Evolutionary conservation across 2,329 filamentous ascomycete species (phyloP).

Genomic region (Lachnellula arida): DNA sequence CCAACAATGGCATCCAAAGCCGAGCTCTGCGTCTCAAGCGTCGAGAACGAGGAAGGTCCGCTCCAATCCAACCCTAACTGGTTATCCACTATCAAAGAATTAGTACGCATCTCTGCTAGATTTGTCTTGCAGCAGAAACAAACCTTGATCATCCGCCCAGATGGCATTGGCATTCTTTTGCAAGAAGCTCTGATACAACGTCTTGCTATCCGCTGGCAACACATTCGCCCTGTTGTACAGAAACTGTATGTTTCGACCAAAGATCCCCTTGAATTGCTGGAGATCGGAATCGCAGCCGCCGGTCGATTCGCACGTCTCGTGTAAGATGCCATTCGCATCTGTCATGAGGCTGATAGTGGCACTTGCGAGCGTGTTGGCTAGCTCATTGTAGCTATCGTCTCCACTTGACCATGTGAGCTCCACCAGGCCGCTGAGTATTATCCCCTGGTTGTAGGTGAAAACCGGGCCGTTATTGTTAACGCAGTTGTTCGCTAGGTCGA

Average conservation of each 20-base stretch:
- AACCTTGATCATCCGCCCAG: conserved; percentile 52
- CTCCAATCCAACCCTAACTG: conserved; percentile 61
- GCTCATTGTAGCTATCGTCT: conserved; percentile 35
- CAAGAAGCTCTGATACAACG: conserved; percentile 50
- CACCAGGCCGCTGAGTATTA: conserved; percentile 53
- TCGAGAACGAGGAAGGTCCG: conserved; percentile 51
- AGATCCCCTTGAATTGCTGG: conserved; percentile 69
- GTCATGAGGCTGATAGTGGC: conserved; percentile 46
- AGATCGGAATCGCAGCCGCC: conserved; percentile 41
- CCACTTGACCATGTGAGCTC: conserved; percentile 51
- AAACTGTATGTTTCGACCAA: conserved; percentile 58
- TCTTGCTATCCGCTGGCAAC: conserved; percentile 40
- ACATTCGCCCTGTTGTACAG: conserved; percentile 40
- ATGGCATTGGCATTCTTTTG: conserved; percentile 59
- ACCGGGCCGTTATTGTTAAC: conserved; percentile 40
- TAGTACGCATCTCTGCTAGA: no score
- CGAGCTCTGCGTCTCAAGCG: conserved; percentile 58
- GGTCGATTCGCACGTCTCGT: conserved; percentile 48
- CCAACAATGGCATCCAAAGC: conserved; percentile 65
- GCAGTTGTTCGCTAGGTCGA: conserved; percentile 41
- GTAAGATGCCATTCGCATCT: conserved; percentile 44
- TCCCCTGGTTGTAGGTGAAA: conserved; percentile 58
- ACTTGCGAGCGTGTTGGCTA: conserved; percentile 49
- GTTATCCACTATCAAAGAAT: conserved; percentile 34
- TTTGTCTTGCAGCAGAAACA: no score